Conservation (phyloP, 768 basidiomycete species). For the Rubroboletus satanas region DNA sequence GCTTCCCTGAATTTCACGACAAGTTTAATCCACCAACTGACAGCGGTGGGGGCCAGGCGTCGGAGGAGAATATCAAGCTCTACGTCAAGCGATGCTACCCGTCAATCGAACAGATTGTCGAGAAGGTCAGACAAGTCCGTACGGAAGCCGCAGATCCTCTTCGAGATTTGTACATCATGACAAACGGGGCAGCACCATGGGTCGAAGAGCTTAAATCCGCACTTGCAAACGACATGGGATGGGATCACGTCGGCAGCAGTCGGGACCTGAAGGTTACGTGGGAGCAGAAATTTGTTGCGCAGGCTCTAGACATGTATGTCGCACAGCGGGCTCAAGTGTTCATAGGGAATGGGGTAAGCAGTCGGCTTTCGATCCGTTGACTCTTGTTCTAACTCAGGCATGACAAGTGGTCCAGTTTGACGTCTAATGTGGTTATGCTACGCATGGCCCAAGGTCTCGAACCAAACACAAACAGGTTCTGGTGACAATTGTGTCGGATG, state of each 20-base stretch:
- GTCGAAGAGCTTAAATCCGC: slow-evolving; percentile 37
- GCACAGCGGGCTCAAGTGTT: slow-evolving; percentile 46
- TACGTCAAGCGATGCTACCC: slow-evolving; percentile 44
- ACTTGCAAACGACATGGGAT: slow-evolving; percentile 30
- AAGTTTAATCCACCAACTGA: slow-evolving; percentile 31
- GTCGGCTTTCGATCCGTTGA: background rate
- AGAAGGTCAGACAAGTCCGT: slow-evolving; percentile 35
- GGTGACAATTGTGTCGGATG: slow-evolving; percentile 22
- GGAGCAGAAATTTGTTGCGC: slow-evolving; percentile 42
- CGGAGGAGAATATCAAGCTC: slow-evolving; percentile 18
- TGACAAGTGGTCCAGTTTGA: slow-evolving; percentile 39
- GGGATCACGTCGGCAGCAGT: slow-evolving; percentile 42
- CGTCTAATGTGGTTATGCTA: slow-evolving; percentile 39
- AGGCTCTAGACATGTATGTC: slow-evolving; percentile 51
- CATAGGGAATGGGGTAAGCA: slow-evolving; percentile 51
- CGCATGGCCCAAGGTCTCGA: slow-evolving; percentile 30
- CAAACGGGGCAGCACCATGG: slow-evolving; percentile 44
- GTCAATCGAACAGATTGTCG: slow-evolving; percentile 39
- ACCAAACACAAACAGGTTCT: slow-evolving; percentile 33
- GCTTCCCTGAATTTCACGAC: slow-evolving; percentile 41
- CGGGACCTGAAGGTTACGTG: slow-evolving; percentile 40
- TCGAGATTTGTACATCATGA: slow-evolving; percentile 42
- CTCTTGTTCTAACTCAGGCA: slow-evolving; percentile 1
- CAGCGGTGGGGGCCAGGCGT: slow-evolving; percentile 14
- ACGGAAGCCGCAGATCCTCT: slow-evolving; percentile 25